Evolutionary conservation across 2,329 filamentous ascomycete species (phyloP).

Genomic region (Paracoccidioides brasiliensis): DNA sequence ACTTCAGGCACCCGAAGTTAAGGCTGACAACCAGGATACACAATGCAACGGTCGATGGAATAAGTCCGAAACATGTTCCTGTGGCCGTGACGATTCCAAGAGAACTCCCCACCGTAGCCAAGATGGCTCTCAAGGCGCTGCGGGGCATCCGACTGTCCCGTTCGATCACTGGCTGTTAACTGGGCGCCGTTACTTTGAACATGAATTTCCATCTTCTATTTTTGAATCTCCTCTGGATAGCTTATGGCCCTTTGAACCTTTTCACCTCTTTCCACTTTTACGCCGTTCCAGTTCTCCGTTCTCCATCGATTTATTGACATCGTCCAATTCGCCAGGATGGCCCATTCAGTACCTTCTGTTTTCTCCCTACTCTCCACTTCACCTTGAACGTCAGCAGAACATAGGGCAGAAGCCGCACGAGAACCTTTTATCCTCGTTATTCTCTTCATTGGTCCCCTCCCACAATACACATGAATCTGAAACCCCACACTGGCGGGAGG

Average conservation of each 20-base stretch:
- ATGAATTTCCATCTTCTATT: slow-evolving; percentile 17
- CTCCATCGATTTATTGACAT: slow-evolving; percentile 21
- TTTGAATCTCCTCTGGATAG: slow-evolving; percentile 25
- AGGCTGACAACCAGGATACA: neutral
- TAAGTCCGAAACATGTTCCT: neutral
- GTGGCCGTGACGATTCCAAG: neutral
- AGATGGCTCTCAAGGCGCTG: neutral
- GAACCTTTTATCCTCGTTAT: slow-evolving; percentile 21
- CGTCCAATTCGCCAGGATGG: slow-evolving; percentile 26
- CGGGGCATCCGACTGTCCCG: neutral
- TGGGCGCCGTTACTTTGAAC: slow-evolving; percentile 12
- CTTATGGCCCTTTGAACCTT: slow-evolving; percentile 21
- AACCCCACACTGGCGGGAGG: slow-evolving; percentile 40
- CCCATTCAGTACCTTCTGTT: slow-evolving; percentile 32
- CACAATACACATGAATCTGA: slow-evolving; percentile 22
- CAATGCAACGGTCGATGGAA: neutral
- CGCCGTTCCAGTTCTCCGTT: slow-evolving; percentile 19
- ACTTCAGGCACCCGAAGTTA: slow-evolving; percentile 5
- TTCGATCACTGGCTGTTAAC: slow-evolving; percentile 16
- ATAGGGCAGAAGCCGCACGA: slow-evolving; percentile 16
- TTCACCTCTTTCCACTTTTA: slow-evolving; percentile 18
- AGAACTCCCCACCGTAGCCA: neutral
- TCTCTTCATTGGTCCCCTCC: slow-evolving; percentile 20
- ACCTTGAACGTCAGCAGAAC: slow-evolving; percentile 36
- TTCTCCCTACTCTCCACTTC: slow-evolving; percentile 43